A percentile compares a stretch with the other conserved stretches of the same genome.
phyloP scores from a whole-genome alignment of 148 eudicot genomes.

The Rhododendron kiyosumense region DNA sequence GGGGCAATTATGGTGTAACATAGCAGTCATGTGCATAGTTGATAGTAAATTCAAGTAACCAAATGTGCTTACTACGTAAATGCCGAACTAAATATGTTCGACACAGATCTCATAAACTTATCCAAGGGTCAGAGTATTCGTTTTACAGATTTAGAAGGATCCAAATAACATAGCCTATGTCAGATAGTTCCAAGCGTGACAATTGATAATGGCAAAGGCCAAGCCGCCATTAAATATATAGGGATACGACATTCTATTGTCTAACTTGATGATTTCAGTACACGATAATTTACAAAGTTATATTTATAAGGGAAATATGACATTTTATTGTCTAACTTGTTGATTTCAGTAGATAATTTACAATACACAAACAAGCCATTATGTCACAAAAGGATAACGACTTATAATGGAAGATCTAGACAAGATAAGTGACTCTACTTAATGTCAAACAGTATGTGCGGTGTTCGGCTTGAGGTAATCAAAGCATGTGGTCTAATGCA shows the following conservation, averaged over 20 bases:
- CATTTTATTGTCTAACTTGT: neutral
- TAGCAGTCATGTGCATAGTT: neutral
- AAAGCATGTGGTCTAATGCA: neutral
- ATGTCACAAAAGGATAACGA: neutral
- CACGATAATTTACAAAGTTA: neutral
- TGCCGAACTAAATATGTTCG: neutral
- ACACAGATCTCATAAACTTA: neutral
- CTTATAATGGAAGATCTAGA: neutral
- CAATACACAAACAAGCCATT: neutral
- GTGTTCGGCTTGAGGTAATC: neutral
- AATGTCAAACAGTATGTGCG: neutral
- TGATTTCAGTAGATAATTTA: neutral
- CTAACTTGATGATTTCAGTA: too few relatives aligned
- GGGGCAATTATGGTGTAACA: neutral
- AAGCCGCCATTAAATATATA: neutral
- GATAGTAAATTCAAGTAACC: neutral
- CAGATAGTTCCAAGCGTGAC: neutral
- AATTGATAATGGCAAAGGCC: neutral
- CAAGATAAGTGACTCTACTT: too few relatives aligned
- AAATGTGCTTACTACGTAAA: neutral
- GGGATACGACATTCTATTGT: too few relatives aligned
- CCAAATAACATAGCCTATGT: neutral
- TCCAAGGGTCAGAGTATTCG: neutral
- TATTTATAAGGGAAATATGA: neutral
- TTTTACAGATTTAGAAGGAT: neutral